Percentiles rank a stretch among this genome's conserved stretches.
These are phyloP conservation scores for Vaccinium darrowii DNA, from an alignment of 148 eudicot species.

Conservation along the genomic window DNA sequence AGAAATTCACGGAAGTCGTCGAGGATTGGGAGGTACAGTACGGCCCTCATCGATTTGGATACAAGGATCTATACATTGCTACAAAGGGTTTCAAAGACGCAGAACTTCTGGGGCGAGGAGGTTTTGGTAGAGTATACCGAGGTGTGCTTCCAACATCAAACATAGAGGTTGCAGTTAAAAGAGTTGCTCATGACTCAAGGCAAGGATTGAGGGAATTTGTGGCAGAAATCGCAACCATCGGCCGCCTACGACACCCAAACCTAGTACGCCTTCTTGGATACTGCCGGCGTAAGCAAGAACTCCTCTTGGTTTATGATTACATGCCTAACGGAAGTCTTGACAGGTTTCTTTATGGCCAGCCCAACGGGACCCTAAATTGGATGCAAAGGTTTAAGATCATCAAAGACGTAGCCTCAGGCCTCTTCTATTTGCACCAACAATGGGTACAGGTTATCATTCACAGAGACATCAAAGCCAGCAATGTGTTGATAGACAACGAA, in stretches of 20 bases:
- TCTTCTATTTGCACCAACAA: neutral
- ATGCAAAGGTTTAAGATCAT: slow-evolving; percentile 9
- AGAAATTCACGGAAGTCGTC: neutral
- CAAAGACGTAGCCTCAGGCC: slow-evolving; percentile 10
- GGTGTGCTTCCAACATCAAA: slow-evolving; percentile 1
- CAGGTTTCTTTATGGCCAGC: neutral
- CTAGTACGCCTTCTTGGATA: slow-evolving; percentile 7
- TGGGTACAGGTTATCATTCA: slow-evolving; percentile 8
- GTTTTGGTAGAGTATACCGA: slow-evolving; percentile 8
- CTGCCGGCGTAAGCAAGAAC: slow-evolving; percentile 10
- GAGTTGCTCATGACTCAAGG: slow-evolving; percentile 3
- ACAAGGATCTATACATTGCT: neutral
- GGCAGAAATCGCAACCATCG: slow-evolving; percentile 15
- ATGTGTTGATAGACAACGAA: neutral
- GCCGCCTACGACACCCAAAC: neutral
- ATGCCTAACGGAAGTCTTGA: neutral
- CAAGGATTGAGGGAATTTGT: slow-evolving; percentile 14
- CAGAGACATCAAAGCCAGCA: slow-evolving; percentile 14
- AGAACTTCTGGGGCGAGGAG: slow-evolving; percentile 8
- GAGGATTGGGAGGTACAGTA: slow-evolving; percentile 19
- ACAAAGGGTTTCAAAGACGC: neutral
- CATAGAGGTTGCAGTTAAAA: neutral
- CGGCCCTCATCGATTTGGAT: neutral
- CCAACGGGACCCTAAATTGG: neutral
- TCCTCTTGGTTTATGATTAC: slow-evolving; percentile 3